Evolutionary conservation across 306 rosid genomes (phyloP), one percentile per base, ranked within the genome.

Genomic region (Ochetophila trinervis): DNA sequence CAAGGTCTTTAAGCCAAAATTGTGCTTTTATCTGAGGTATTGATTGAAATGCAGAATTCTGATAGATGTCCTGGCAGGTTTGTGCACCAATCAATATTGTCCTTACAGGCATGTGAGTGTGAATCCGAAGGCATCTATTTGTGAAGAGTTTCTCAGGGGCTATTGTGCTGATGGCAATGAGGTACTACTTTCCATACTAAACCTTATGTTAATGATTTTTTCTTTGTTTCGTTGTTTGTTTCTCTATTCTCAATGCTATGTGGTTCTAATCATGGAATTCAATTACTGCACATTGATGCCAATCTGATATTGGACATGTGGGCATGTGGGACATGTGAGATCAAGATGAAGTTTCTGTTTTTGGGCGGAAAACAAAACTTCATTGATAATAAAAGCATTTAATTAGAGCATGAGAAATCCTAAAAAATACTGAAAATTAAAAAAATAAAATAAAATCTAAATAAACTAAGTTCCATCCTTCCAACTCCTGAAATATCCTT

Each of bases 21-120:
- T n/a, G n/a, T n/a, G n/a, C n/a, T n/a, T 65, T 53, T 69, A 44
- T 62, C 47, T 36, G 21, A 67, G 53, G 42, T 71, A 60, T 57
- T 59, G 51, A 60, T 69, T 40, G 72, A 50, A 74, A 34, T 72
- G 60, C 69, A 53, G 65, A 66, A 62, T 71, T 74, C 89, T 89
- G 72, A 90, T 80, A 45, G 57, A 18, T 76, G 56, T 83, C 69
- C 57, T 90, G 70, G 74, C 94, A 93, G 99, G 99, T 75, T 78
- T 93, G 78, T 93, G 99, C 78, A 84, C 85, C 75, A 93, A 88
- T 79, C 52, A 74, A 52, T 78, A 55, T 65, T 93, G 99, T 75
- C 91, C 97, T 27, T 93, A 93, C 65, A 83, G 99, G 79, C 99
- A 93, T 70, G 99, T 93, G 64, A 84, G n/a, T n/a, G n/a, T n/a